phyloP scores from a whole-genome alignment of 169 alveolate genomes.

The Babesia ovata region DNA sequence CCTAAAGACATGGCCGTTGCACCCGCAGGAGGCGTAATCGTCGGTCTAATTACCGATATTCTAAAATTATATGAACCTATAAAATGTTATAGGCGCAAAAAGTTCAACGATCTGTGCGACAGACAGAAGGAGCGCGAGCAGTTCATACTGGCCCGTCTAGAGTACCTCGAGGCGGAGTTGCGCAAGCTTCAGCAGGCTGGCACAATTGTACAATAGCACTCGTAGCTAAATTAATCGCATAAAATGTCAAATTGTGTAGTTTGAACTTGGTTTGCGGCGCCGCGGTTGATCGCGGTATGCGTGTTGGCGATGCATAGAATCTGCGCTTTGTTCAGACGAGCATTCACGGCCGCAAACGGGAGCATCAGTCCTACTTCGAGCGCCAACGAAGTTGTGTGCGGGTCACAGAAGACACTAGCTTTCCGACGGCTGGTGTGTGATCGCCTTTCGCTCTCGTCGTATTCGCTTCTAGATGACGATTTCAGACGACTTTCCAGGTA shows the following conservation, averaged over 20 bases:
- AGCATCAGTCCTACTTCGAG: neutral
- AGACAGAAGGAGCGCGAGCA: slow-evolving; percentile 45
- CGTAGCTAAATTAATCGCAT: neutral
- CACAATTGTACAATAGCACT: slow-evolving; percentile 2
- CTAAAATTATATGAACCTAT: neutral
- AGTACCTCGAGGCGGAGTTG: slow-evolving; percentile 51
- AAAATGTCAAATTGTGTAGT: neutral
- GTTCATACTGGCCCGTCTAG: slow-evolving; percentile 46
- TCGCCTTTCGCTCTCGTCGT: slow-evolving; percentile 25
- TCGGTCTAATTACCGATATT: neutral
- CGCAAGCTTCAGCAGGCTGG: slow-evolving; percentile 37
- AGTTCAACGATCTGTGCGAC: slow-evolving; percentile 30
- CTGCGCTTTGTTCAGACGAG: slow-evolving; percentile 3
- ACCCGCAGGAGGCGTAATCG: neutral
- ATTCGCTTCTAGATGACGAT: slow-evolving; percentile 45
- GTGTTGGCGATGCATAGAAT: slow-evolving; percentile 12
- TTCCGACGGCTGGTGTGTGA: slow-evolving; percentile 22
- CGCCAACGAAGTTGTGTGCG: neutral
- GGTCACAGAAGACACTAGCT: neutral
- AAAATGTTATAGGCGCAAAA: slow-evolving; percentile 37
- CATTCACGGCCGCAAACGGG: neutral
- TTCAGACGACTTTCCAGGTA: slow-evolving; percentile 54
- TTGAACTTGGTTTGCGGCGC: neutral
- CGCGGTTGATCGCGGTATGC: neutral
- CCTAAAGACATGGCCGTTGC: neutral